Base-by-base conservation (phyloP, 139 green algal species). In the Closterium sp. region DNA sequence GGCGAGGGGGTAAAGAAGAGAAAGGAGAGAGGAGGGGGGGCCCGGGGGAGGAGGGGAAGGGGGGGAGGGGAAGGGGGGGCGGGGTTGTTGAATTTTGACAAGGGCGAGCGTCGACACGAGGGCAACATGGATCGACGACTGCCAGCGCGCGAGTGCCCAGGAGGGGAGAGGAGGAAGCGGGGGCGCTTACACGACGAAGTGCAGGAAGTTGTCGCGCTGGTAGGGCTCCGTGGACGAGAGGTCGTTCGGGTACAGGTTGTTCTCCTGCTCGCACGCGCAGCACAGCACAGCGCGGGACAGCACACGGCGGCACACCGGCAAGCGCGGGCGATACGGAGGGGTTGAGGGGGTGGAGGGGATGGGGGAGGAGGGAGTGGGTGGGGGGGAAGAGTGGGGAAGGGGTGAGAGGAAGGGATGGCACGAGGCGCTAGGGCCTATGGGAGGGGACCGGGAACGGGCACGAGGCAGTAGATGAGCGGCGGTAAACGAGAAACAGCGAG, bases 181-280 rank as follows among this genome's bases (percentile, higher is more conserved):
- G 23, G 33, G n/a, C 16, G 81, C 87, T 64, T 28, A 91, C 89
- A 38, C 66, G n/a, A 96, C 86, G 69, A 98, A 98, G 36, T 96
- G 93, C 0, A 91, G 30, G 7, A 96, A 84, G 91, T 92, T 97
- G 93, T 98, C 95, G 0, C 97, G 93, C 90, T 96, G 95, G 92
- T 97, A 98, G 1, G 86, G 93, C 89, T 98, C 97, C 16, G 97
- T 98, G 84, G 96, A 97, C n/a, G 95, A 97, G 1, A 96, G 55
- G 84, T 98, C 96, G 21, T 94, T 91, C 3, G 88, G 89, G 43
- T 84, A 88, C 16, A 55, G 34, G 91, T 98, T 98, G 93, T 97
- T 95, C 83, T 98, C 96, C 95, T 97, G 95, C 23, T 3, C 92
- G 86, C 83, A 86, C 64, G 12, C 19, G 64, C 64, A 83, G 64